These are phyloP conservation scores for Claviceps purpurea DNA, from an alignment of 2,329 filamentous ascomycete genomes.

Conservation along the genomic window DNA sequence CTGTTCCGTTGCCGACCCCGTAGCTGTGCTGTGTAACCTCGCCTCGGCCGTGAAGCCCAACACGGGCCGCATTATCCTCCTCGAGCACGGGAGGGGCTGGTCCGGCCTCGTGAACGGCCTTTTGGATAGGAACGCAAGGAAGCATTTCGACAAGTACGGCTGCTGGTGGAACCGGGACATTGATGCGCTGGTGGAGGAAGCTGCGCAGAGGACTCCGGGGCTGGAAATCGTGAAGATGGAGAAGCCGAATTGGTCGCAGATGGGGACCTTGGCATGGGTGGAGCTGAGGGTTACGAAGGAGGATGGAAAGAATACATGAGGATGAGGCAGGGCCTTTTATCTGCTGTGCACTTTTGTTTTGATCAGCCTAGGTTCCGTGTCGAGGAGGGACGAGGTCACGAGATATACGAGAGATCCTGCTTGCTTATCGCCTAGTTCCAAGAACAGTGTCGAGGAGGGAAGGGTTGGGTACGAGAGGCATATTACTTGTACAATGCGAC, in stretches of 20 bases:
- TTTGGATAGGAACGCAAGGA: slow-evolving; percentile 39
- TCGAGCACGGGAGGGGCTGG: slow-evolving; percentile 48
- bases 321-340: not conserved
- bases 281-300: slow-evolving; percentile 29
- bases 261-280: slow-evolving; percentile 45
- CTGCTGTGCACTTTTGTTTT: no score
- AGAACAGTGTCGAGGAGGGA: no score
- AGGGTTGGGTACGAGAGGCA: no score
- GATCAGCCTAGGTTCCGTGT: no score
- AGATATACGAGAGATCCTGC: no score
- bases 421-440: no score
- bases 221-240: slow-evolving; percentile 42
- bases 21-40: slow-evolving; percentile 38
- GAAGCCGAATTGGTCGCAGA: slow-evolving; percentile 37
- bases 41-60: slow-evolving; percentile 37
- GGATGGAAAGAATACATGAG: not conserved
- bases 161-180: slow-evolving; percentile 60
- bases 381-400: no score
- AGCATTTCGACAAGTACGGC: slow-evolving; percentile 46
- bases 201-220: slow-evolving; percentile 32
- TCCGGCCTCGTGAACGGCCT: slow-evolving; percentile 41
- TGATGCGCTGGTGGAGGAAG: slow-evolving; percentile 37
- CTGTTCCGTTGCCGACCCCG: slow-evolving; percentile 47
- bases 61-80: slow-evolving; percentile 44
- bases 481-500: no score